Percentiles rank a stretch among this genome's conserved stretches.
Evolutionary conservation across 768 basidiomycete genomes (phyloP).

Genomic region (Jaapia argillacea): DNA sequence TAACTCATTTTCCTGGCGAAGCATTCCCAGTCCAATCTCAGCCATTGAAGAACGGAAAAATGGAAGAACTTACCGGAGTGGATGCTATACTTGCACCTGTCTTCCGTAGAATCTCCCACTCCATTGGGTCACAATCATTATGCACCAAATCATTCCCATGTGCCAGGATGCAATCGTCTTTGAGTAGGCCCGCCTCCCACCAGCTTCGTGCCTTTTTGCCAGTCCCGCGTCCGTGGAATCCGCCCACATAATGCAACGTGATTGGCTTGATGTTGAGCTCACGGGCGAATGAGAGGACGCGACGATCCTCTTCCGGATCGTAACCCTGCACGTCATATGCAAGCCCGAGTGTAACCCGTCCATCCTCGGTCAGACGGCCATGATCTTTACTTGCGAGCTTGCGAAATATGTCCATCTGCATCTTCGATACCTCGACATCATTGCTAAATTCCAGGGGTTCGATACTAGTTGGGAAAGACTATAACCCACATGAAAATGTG

Average conservation of each 20-base stretch:
- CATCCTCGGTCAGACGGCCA: conserved; percentile 14
- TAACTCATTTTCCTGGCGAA: conserved; percentile 15
- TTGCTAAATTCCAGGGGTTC: conserved; percentile 8
- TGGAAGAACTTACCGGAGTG: conserved; percentile 12
- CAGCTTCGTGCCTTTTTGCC: conserved; percentile 6
- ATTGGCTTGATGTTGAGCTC: conserved; percentile 1
- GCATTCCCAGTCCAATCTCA: background rate
- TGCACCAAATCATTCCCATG: conserved; percentile 18
- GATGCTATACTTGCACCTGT: conserved; percentile 15
- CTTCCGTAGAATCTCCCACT: conserved; percentile 18
- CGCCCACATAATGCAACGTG: conserved; percentile 6
- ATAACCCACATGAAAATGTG: background rate
- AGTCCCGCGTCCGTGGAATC: background rate
- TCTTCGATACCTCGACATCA: conserved; percentile 11
- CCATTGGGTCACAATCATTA: conserved; percentile 14
- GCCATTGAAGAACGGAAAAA: no score
- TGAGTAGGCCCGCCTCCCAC: conserved; percentile 17
- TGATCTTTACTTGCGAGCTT: conserved; percentile 13
- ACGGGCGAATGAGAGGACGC: background rate
- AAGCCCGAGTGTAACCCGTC: conserved; percentile 19
- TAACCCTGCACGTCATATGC: conserved; percentile 13
- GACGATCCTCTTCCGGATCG: background rate
- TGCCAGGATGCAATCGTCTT: conserved; percentile 18
- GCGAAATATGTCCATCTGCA: conserved; percentile 15
- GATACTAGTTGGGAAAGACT: background rate